Base-by-base conservation (phyloP, 108 stramenopile species). In the Pseudonitzschia multistriata region DNA sequence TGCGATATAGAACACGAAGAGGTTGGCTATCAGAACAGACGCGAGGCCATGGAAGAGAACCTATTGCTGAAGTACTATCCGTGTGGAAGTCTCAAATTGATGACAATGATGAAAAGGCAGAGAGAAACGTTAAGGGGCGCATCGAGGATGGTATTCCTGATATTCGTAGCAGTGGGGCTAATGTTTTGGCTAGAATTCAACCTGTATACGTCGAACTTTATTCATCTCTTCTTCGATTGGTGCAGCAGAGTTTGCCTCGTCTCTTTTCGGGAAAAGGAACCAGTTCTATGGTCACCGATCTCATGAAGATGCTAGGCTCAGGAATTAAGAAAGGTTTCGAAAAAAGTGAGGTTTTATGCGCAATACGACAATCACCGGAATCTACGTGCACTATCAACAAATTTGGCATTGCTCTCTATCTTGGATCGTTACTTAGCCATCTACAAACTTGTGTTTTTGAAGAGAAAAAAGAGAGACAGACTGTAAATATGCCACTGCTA, bases 1-100 rank as follows among this genome's bases (percentile, higher is more conserved):
- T 96, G 49, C 81, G 97, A 22, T 98, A 97, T 64, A 83, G 84
- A 17, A 96, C 94, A 3, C 62, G 49, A 7, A 71, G 85, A 49
- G 97, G 97, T 0, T 98, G 96, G 96, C 71, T 98, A 17, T 96
- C 95, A 14, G 97, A 98, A 79, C 81, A 86, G 60, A 90, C 93
- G 10, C 87, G 96, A 15, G 94, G 96, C 36, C 90, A 90, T 71
- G 93, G 89, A 1, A 85, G 93, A 28, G 94, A 96, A 66, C 93
- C 96, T 21, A 96, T 98, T 57, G 88, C 92, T n/a, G 96, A 97
- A 84, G 79, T 96, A 14, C 50, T 98, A 39, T 70, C 75, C 25
- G 82, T 96, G 14, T 81, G 80, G 80, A 55, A 60, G 45, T 53
- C 39, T 28, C 35, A 50, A 3, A 49, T 34, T 15, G 71, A 71